Evolutionary conservation across 306 rosid genomes (phyloP).

Genomic region (Corylus heterophylla): DNA sequence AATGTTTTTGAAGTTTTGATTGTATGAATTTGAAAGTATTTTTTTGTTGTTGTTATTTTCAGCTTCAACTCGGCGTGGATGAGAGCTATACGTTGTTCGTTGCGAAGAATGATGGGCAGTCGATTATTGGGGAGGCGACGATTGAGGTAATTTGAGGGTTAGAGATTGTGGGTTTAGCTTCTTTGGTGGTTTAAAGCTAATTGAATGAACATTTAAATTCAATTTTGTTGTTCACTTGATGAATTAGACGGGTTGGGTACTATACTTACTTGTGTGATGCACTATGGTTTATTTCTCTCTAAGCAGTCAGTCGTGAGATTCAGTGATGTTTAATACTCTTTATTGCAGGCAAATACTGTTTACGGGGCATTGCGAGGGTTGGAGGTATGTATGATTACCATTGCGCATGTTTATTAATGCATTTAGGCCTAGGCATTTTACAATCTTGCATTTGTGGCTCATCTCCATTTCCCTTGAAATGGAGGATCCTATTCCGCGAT

Average conservation of each 20-base stretch:
- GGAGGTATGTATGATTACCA: constrained; percentile 46
- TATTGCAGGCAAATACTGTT: constrained; percentile 55
- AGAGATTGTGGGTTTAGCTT: constrained; percentile 3
- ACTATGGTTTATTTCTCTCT: background rate
- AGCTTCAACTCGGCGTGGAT: constrained; percentile 95
- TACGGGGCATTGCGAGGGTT: constrained; percentile 62
- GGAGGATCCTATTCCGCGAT: background rate
- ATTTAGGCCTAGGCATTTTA: background rate
- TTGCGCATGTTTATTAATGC: background rate
- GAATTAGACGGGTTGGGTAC: background rate
- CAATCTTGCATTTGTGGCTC: too few relatives aligned
- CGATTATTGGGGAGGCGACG: constrained; percentile 52
- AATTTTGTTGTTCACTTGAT: background rate
- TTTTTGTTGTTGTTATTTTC: constrained; percentile 17
- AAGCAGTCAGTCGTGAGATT: background rate
- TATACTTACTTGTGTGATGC: background rate
- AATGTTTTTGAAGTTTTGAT: background rate
- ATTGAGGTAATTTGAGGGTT: constrained; percentile 58
- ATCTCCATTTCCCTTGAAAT: too few relatives aligned
- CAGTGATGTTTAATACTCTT: constrained; percentile 17
- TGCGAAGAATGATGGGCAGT: constrained; percentile 46
- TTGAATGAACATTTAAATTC: background rate
- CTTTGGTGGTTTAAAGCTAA: background rate
- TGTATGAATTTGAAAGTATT: constrained; percentile 17
- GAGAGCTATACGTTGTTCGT: constrained; percentile 79